Evolutionary conservation across 176 grass and related monocot genomes (phyloP), one percentile per base, ranked within the genome.

Genomic region (Otatea glauca): DNA sequence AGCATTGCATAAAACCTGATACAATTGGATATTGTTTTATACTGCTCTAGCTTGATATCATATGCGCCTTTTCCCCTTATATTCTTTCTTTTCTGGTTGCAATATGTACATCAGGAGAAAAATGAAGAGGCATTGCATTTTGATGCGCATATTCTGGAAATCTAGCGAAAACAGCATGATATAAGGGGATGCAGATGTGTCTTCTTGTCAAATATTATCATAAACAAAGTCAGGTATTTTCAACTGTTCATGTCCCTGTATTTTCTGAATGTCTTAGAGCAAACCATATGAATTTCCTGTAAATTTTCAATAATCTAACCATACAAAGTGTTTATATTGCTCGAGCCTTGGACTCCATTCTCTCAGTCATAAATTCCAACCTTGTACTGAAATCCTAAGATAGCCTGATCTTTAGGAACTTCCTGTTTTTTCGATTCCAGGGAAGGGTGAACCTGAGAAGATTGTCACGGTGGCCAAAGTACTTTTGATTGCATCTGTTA

Each of bases 131-230:
- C 97, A 68, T 73, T 92, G 81, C 91, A 99, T 86, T 99, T 96
- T 12, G 97, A 99, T 81, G 93, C 93, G 1, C 93, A 96, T 79
- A 72, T 96, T 44, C 5, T 94, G 11, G 91, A 96, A 78, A 83
- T 95, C 15, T 74, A 92, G 69, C 88, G 88, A 68, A 93, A 95
- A 34, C 85, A 88, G n/a, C 97, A 99, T 86, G 97, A 99, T 59
- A 95, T 99, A 60, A 93, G 97, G 77, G 97, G 97, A 43, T 99
- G 97, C 81, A 87, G 93, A 76, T 99, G 97, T 58, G 76, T 91
- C 60, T 99, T 99, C 89, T 82, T 39, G 56, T 99, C 20, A 61
- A 81, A 83, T 99, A 99, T 58, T 79, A 94, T 81, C 97, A 99
- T 84, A 93, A 99, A 68, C 53, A 42, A 76, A 79, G 81, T 43